Base-by-base conservation (phyloP, 1,284 basidiomycete genomes). In the Golubevia sp. region DNA sequence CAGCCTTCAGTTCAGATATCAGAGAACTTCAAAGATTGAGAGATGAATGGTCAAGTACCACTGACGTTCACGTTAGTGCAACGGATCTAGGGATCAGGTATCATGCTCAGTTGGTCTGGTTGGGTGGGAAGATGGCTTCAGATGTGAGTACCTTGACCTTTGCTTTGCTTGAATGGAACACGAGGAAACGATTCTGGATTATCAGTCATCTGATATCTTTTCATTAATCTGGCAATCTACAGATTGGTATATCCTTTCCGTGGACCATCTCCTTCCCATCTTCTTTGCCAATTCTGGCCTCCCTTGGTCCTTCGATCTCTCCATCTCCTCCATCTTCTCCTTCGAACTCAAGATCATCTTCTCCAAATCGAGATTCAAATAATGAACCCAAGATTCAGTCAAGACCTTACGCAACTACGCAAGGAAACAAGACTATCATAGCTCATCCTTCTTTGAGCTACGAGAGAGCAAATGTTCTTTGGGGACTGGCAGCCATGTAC, bases 1-100 rank as follows among this genome's bases (percentile, higher is more conserved):
- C 94, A 73, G 89, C 90, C n/a, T 95, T 94, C 85, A 90, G 87
- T 81, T 86, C 87, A 73, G 94, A 97, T 82, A 89, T 95, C 56
- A 87, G 87, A 7, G 84, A 85, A 26, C 92, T 94, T 88, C 88
- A 90, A 57, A 80, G 85, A 3, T 85, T 95, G 59, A 87, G 94
- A 38, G 88, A 88, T 58, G 87, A 67, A 58, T 55, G 34, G 44
- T 30, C 57, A 27, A 23, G 59, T 74, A 77, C 74, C 44, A 73
- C 73, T 59, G 68, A 66, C 52, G 15, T 52, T 49, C 27, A 30
- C 24, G 25, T 34, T 26, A 30, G 27, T 49, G 61, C 55, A 56
- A 67, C 58, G 24, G 59, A 49, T 66, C 50, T 67, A 49, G 34
- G 13, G 8, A 21, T 20, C 30, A 62, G 65, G 6, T 78, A 78